phyloP scores from a whole-genome alignment of 441 rosid genomes.

The Eugenia klotzschiana region DNA sequence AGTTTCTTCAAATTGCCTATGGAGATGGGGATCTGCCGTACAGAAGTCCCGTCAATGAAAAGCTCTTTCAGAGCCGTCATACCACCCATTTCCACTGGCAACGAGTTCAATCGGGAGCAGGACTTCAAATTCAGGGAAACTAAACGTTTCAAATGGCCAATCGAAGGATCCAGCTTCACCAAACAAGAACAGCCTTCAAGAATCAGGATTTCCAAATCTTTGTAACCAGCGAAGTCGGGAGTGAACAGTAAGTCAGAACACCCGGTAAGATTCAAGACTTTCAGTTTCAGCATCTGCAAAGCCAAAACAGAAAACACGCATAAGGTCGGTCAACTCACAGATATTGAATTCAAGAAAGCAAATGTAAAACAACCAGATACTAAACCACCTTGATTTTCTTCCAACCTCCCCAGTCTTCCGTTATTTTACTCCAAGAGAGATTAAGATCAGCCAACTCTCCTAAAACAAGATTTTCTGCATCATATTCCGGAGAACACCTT shows the following conservation, averaged over 20 bases:
- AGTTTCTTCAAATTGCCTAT: no score
- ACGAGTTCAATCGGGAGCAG: no score
- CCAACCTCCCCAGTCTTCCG: background rate
- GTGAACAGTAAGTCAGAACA: background rate
- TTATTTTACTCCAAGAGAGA: background rate
- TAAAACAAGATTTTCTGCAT: background rate
- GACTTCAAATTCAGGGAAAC: no score
- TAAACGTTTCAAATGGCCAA: no score
- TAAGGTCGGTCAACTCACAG: no score
- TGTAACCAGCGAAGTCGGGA: rapidly evolving
- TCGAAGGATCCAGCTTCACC: no score
- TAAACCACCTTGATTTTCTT: background rate
- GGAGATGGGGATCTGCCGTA: no score
- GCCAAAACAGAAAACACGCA: background rate
- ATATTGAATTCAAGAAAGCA: no score
- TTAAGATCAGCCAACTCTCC: background rate
- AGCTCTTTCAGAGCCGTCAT: no score
- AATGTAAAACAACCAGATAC: background rate
- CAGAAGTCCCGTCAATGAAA: no score
- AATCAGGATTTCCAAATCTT: background rate
- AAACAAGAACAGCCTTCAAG: background rate
- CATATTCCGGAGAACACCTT: background rate
- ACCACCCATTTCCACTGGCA: no score
- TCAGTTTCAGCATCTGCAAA: background rate
- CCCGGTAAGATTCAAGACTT: background rate